phyloP scores from a whole-genome alignment of 768 basidiomycete species.

The Pluteus cervinus region DNA sequence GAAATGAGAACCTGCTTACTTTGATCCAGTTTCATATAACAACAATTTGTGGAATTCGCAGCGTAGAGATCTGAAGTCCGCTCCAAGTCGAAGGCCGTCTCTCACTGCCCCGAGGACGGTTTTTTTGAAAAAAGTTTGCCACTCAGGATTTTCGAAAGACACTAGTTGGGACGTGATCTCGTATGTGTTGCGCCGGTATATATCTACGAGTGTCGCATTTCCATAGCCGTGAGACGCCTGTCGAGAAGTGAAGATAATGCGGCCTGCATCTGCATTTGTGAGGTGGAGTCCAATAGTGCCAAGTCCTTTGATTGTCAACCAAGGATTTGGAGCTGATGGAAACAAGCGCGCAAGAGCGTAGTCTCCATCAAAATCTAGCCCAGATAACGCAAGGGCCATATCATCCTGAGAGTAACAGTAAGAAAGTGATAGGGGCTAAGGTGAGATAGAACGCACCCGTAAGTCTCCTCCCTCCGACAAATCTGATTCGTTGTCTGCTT shows the following conservation, averaged over 20 bases:
- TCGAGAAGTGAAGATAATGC: constrained; percentile 16
- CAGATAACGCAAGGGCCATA: too few species aligned
- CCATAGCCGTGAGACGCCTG: constrained; percentile 28
- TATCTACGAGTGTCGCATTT: constrained; percentile 21
- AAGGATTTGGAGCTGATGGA: constrained; percentile 29
- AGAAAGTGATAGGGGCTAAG: too few species aligned
- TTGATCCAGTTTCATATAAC: constrained; percentile 30
- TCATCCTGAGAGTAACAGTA: too few species aligned
- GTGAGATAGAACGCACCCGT: too few species aligned
- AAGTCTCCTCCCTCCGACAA: too few species aligned
- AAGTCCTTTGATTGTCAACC: constrained; percentile 25
- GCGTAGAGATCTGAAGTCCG: constrained; percentile 3
- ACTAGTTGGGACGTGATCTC: constrained; percentile 23
- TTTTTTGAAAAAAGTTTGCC: constrained; percentile 5
- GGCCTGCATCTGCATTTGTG: constrained; percentile 23
- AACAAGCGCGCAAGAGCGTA: constrained; percentile 17
- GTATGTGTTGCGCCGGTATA: constrained; percentile 24
- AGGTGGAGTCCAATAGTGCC: constrained; percentile 34
- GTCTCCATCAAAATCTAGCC: constrained; percentile 16
- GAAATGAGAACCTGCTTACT: constrained; percentile 13
- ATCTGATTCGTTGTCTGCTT: too few species aligned
- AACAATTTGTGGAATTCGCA: constrained; percentile 30
- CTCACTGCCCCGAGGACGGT: constrained; percentile 28
- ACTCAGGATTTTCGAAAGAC: constrained; percentile 17
- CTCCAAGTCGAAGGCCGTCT: constrained; percentile 27